Conservation (phyloP, 805 yeast species). For the Nakazawaea holstii region DNA sequence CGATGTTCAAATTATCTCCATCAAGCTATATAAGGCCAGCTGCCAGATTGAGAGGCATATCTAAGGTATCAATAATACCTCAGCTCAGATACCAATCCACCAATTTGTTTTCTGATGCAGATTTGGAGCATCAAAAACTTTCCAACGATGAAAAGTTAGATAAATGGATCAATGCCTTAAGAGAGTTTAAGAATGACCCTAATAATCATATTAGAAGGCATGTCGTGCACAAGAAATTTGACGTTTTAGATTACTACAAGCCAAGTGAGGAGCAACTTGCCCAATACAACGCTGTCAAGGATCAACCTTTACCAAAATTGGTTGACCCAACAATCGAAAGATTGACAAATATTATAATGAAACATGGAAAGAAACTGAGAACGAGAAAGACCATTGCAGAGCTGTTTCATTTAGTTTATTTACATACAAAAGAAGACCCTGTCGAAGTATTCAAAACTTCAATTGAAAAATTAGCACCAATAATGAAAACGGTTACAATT, state of each 20-base stretch:
- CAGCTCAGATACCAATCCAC: slow-evolving; percentile 3
- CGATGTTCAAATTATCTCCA: not conserved
- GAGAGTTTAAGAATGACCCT: slow-evolving; percentile 23
- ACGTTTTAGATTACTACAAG: slow-evolving; percentile 21
- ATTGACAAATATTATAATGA: slow-evolving; percentile 85
- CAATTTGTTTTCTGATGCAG: slow-evolving; percentile 2
- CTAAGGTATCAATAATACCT: not conserved
- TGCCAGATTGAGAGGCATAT: not conserved
- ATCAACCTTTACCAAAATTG: slow-evolving; percentile 52
- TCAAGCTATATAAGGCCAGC: not conserved
- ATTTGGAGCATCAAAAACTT: slow-evolving; percentile 8
- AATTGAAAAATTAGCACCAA: slow-evolving; percentile 78
- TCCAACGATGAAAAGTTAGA: slow-evolving; percentile 22
- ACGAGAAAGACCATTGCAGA: slow-evolving; percentile 71
- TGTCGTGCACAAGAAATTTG: slow-evolving; percentile 5
- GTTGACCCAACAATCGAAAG: slow-evolving; percentile 70
- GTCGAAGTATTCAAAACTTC: slow-evolving; percentile 67
- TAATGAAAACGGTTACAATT: slow-evolving; percentile 69
- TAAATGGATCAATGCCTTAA: slow-evolving; percentile 20
- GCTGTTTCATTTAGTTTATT: slow-evolving; percentile 75
- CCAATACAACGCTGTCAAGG: slow-evolving; percentile 43
- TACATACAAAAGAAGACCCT: slow-evolving; percentile 75
- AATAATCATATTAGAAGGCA: slow-evolving; percentile 3
- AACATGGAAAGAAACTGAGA: slow-evolving; percentile 78
- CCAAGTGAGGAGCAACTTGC: slow-evolving; percentile 63